A percentile compares a stretch with the other conserved stretches of the same genome.
Evolutionary conservation across 768 basidiomycete species (phyloP).

Genomic region (Dioszegia hungarica): DNA sequence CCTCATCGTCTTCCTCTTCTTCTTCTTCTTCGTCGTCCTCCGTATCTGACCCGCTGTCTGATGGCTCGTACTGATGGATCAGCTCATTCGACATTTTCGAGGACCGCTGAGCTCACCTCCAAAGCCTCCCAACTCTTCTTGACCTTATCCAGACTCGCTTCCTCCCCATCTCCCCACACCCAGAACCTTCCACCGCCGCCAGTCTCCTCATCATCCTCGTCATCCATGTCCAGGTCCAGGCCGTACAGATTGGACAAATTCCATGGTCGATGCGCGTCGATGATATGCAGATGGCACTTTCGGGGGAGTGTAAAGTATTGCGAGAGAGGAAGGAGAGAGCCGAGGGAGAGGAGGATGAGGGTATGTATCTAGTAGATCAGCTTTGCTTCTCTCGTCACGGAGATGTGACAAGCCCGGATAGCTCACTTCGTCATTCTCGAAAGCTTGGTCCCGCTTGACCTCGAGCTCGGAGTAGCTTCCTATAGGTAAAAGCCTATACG

Average conservation of each 20-base stretch:
- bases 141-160: slow-evolving; percentile 64
- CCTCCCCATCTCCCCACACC: slow-evolving; percentile 89
- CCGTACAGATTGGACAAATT: slow-evolving; percentile 81
- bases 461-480: slow-evolving; percentile 76
- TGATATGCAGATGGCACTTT: slow-evolving; percentile 74
- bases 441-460: slow-evolving; percentile 61
- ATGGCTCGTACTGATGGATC: slow-evolving; percentile 66
- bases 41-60: slow-evolving; percentile 54
- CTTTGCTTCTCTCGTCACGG: not conserved
- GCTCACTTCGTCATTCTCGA: slow-evolving; percentile 63
- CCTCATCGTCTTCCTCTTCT: slow-evolving; percentile 35
- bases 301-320: slow-evolving; percentile 51
- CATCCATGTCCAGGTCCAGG: slow-evolving; percentile 45
- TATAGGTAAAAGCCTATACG: slow-evolving; percentile 82
- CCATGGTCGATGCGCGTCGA: slow-evolving; percentile 87
- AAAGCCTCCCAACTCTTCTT: slow-evolving; percentile 78
- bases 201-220: slow-evolving; percentile 47
- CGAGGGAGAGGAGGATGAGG: slow-evolving; percentile 86
- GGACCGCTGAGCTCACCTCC: slow-evolving; percentile 54
- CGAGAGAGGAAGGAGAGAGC: slow-evolving; percentile 77
- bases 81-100: not conserved
- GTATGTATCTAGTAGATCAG: slow-evolving; percentile 57
- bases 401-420: not conserved
- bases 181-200: slow-evolving; percentile 57
- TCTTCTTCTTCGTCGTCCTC: slow-evolving; percentile 52